A percentile compares a stretch with the other conserved stretches of the same genome.
These are phyloP conservation scores for Ensete ventricosum DNA, from an alignment of 176 grass and related monocot species.

Conservation along the genomic window DNA sequence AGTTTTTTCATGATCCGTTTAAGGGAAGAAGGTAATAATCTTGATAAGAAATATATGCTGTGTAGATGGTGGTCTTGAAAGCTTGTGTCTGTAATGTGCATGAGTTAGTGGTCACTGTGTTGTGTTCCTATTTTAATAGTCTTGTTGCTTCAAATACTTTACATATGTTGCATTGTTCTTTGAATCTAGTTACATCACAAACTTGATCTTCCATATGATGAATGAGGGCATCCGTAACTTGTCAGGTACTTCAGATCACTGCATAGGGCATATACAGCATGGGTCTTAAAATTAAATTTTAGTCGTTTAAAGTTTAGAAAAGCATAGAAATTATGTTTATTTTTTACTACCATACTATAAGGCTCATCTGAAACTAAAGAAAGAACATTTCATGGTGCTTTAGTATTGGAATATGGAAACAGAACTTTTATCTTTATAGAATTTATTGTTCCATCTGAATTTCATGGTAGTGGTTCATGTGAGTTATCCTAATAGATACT, in stretches of 20 bases:
- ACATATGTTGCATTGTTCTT: neutral
- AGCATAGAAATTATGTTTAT: too few species aligned
- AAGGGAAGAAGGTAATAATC: slow-evolving; percentile 56
- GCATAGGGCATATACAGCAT: neutral
- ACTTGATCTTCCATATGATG: neutral
- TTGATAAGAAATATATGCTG: neutral
- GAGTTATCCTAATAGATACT: too few species aligned
- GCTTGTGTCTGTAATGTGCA: neutral
- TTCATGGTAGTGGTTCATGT: too few species aligned
- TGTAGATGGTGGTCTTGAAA: neutral
- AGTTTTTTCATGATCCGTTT: slow-evolving; percentile 92
- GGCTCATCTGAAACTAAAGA: too few species aligned
- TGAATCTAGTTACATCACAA: neutral
- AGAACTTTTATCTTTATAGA: too few species aligned
- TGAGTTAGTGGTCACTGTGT: neutral
- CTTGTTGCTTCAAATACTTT: neutral
- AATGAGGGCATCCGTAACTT: neutral
- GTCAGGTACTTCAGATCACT: too few species aligned
- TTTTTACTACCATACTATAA: too few species aligned
- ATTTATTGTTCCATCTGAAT: too few species aligned
- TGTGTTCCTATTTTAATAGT: neutral
- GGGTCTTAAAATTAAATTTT: neutral
- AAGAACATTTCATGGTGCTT: too few species aligned
- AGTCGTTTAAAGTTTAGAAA: too few species aligned
- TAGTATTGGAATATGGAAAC: too few species aligned